phyloP scores from a whole-genome alignment of 2,329 filamentous ascomycete genomes.

The Epichloe uncinata region DNA sequence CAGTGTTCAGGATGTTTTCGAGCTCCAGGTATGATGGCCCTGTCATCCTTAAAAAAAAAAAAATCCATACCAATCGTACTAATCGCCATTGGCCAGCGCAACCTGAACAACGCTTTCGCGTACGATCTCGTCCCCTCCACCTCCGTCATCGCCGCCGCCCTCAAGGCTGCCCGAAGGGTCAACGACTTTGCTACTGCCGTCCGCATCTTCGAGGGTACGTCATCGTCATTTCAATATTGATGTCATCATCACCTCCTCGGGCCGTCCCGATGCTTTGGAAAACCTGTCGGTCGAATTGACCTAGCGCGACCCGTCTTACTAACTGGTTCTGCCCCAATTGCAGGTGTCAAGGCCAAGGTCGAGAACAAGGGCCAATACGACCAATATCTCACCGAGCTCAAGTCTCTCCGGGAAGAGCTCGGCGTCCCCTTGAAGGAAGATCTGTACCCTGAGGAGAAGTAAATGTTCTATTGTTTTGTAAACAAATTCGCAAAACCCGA shows the following conservation, averaged over 20 bases:
- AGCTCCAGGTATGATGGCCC: conserved; percentile 72
- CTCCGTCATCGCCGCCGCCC: conserved; percentile 77
- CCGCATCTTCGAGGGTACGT: conserved; percentile 91
- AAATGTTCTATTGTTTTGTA: conserved; percentile 16
- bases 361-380: conserved; percentile 98
- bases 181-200: conserved; percentile 98
- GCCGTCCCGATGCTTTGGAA: too few relatives aligned
- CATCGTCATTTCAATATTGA: neutral
- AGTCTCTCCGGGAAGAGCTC: conserved; percentile 84
- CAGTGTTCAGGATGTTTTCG: conserved; percentile 92
- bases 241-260: neutral
- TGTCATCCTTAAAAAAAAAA: neutral
- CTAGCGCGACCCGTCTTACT: neutral
- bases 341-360: conserved; percentile 97
- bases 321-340: neutral
- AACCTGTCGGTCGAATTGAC: neutral
- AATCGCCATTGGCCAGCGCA: conserved; percentile 41
- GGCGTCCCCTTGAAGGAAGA: conserved; percentile 86
- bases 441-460: conserved; percentile 60
- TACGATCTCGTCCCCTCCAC: conserved; percentile 98
- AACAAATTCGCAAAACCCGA: neutral
- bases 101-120: conserved; percentile 98
- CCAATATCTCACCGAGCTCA: conserved; percentile 88
- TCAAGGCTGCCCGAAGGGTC: conserved; percentile 87
- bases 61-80: conserved; percentile 7